A percentile compares a stretch with the other conserved stretches of the same genome.
phyloP scores from a whole-genome alignment of 129 eudicot species.

The Saposhnikovia divaricata region DNA sequence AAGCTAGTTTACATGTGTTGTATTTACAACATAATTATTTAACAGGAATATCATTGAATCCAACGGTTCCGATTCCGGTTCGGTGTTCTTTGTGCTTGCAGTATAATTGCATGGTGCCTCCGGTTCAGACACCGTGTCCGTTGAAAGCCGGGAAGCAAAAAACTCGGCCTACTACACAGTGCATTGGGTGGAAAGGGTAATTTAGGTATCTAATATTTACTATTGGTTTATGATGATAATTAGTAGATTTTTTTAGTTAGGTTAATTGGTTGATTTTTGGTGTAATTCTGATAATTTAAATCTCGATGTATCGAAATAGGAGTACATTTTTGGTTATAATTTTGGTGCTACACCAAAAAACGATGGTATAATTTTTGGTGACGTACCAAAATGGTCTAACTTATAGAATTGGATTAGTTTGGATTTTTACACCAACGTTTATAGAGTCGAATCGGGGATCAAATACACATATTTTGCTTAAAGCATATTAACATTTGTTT shows the following conservation, averaged over 20 bases:
- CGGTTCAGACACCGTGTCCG: conserved; percentile 85
- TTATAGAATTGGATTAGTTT: no score
- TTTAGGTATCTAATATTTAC: conserved; percentile 3
- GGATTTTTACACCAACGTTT: no score
- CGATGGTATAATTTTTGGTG: no score
- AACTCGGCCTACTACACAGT: conserved; percentile 70
- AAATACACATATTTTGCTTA: no score
- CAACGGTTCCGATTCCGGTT: conserved; percentile 64
- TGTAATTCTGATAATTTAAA: background rate
- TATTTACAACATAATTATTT: conserved; percentile 82
- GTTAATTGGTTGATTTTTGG: background rate
- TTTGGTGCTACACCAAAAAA: no score
- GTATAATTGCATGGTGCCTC: conserved; percentile 89
- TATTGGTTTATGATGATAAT: background rate
- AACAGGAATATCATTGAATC: conserved; percentile 59
- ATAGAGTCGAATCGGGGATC: no score
- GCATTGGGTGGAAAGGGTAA: conserved; percentile 69
- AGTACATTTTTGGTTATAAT: background rate
- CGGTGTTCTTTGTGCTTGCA: conserved; percentile 76
- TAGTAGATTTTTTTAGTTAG: background rate
- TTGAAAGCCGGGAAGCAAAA: conserved; percentile 76
- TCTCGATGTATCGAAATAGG: background rate
- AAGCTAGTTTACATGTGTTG: conserved; percentile 40
- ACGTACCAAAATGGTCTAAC: no score
- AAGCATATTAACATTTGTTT: no score